Evolutionary conservation across 208 protist genomes (phyloP), one percentile per base, ranked within the genome.

Genomic region (Leptomonas seymouri): DNA sequence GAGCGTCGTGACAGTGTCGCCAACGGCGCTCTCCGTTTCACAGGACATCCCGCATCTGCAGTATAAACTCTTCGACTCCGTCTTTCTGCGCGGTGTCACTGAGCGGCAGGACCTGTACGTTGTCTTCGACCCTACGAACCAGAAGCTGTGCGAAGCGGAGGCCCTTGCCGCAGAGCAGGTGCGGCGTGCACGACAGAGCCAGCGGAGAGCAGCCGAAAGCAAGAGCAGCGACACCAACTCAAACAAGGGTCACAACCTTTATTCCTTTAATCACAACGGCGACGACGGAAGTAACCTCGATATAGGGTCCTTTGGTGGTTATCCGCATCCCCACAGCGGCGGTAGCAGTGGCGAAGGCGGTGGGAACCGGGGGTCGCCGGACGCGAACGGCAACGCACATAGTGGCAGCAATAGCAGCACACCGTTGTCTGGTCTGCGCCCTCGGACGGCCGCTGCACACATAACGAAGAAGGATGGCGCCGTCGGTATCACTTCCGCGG

Each of bases 11-110:
- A 90, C 81, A 8, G 65, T 91, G 31, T 74, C 77, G 30, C 57
- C 49, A 3, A 25, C 76, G 1, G 76, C 76, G 12, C 57, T 63
- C 14, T 46, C 50, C 0, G 55, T 34, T 12, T 25, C 60, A 14
- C 53, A 20, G 39, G 48, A 69, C 58, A 68, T 69, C 20, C 28
- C 71, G 9, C 71, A 76, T 50, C 34, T 75, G 21, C 59, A 53
- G 39, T 28, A 45, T 65, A 71, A 69, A 28, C 41, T 73, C 16
- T 81, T 70, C 46, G 42, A 74, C 59, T 66, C 73, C 15, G 84
- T 93, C 23, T 93, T 85, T 31, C 62, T 93, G 41, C 87, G 84
- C 28, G 87, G 87, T 15, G 84, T 93, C 41, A 53, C 51, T 21
- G 57, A 72, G 0, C 73, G 76, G n/a, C 87, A 93, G 57, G 58